Percentiles rank a stretch among this genome's conserved stretches.
Evolutionary conservation across 2,329 filamentous ascomycete species (phyloP).

Genomic region (Nothophaeocryptopus gaeumannii): DNA sequence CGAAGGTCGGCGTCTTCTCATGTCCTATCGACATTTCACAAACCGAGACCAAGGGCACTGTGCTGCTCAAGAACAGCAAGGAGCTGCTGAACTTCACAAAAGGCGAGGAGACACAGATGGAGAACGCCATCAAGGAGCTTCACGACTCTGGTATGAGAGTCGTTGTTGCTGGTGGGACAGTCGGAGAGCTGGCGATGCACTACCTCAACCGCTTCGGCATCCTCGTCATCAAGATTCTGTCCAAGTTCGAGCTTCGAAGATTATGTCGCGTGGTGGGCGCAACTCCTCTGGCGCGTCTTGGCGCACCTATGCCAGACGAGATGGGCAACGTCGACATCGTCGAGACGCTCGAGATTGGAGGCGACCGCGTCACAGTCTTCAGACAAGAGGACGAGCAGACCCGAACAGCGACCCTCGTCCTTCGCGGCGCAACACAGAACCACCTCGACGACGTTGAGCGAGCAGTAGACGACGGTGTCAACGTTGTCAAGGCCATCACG

Average conservation of each 20-base stretch:
- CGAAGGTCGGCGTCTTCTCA: slow-evolving; percentile 95
- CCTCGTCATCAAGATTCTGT: slow-evolving; percentile 91
- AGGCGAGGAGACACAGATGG: slow-evolving; percentile 90
- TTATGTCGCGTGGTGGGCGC: slow-evolving; percentile 95
- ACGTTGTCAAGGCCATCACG: slow-evolving; percentile 97
- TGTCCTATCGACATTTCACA: slow-evolving; percentile 94
- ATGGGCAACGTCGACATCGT: slow-evolving; percentile 94
- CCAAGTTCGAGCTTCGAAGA: slow-evolving; percentile 94
- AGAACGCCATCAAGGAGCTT: slow-evolving; percentile 88
- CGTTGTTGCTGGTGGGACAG: slow-evolving; percentile 85
- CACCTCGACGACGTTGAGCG: slow-evolving; percentile 96
- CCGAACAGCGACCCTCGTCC: slow-evolving; percentile 87
- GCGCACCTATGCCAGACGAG: slow-evolving; percentile 99
- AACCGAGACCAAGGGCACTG: slow-evolving; percentile 98
- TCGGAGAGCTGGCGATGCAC: slow-evolving; percentile 93
- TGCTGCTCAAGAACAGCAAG: slow-evolving; percentile 92
- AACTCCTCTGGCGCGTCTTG: slow-evolving; percentile 90
- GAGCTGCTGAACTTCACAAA: slow-evolving; percentile 99
- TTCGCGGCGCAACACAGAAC: slow-evolving; percentile 95
- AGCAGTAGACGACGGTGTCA: slow-evolving; percentile 96
- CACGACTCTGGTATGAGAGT: slow-evolving; percentile 92
- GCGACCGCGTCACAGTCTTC: slow-evolving; percentile 97
- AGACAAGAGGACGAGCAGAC: slow-evolving; percentile 91
- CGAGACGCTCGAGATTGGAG: slow-evolving; percentile 95
- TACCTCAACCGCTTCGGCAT: slow-evolving; percentile 98